A percentile compares a stretch with the other conserved stretches of the same genome.
Evolutionary conservation across 805 yeast species (phyloP).

Genomic region (Kodamaea hsintzibuensis): DNA sequence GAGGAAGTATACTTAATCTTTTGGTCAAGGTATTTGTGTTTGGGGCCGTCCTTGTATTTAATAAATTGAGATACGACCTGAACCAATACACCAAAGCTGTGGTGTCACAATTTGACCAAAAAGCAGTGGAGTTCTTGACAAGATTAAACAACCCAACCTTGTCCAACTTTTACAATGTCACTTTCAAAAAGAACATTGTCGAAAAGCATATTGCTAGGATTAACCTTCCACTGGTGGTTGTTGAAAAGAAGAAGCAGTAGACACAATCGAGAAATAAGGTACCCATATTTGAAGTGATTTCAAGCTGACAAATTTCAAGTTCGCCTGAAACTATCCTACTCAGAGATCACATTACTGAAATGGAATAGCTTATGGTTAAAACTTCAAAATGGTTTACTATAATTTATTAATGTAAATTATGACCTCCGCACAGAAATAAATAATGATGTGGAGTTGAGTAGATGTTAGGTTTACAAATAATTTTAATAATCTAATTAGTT

Average conservation of each 20-base stretch:
- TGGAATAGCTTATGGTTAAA: too few species aligned
- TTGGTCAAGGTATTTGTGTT: conserved; percentile 37
- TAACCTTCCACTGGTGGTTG: conserved; percentile 17
- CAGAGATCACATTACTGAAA: too few species aligned
- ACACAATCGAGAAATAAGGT: background rate
- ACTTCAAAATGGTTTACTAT: background rate
- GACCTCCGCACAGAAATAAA: background rate
- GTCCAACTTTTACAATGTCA: conserved; percentile 17
- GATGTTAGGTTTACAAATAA: background rate
- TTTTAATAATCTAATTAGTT: background rate
- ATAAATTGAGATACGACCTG: conserved; percentile 36
- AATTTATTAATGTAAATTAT: background rate
- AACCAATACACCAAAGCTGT: conserved; percentile 38
- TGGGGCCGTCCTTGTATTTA: conserved; percentile 28
- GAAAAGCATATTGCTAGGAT: conserved; percentile 22
- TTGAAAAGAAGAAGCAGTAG: conserved; percentile 7
- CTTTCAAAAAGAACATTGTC: conserved; percentile 19
- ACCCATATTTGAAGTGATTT: background rate
- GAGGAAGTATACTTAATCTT: conserved; percentile 25
- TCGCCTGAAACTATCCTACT: too few species aligned
- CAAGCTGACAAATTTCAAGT: too few species aligned
- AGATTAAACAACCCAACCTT: conserved; percentile 12
- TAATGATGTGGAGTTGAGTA: background rate
- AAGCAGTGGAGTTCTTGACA: conserved; percentile 28
- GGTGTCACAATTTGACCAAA: conserved; percentile 46